Evolutionary conservation across 1,284 basidiomycete species (phyloP), one percentile per base, ranked within the genome.

Genomic region (Sporisorium sorghi): DNA sequence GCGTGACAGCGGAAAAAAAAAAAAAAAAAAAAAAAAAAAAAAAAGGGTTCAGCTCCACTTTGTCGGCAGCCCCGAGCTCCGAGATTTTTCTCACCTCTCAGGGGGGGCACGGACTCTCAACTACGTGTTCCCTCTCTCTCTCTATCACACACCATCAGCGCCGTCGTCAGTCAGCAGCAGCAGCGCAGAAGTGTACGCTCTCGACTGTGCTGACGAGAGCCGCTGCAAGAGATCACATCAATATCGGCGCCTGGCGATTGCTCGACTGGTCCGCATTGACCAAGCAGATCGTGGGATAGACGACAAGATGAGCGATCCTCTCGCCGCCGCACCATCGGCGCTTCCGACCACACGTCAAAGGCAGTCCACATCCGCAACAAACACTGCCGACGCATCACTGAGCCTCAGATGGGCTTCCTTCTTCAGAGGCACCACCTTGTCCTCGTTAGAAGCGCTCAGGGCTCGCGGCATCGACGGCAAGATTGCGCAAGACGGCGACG

Each of bases 251-350:
- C 47, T 15, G 15, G 32, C 32, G 32, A 24, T 39, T 35, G 40
- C 21, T 55, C 43, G 53, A 32, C 7, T 37, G 32, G 21, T 26
- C 42, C 43, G 53, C 33, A 23, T 24, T 9, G 4, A 28, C 26
- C 23, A 30, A 40, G 33, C 24, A 5, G 23, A 48, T 6, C 23
- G 2, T 24, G 23, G 32, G 19, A 28, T 10, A 24, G 48, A 33
- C 56, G 56, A 33, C 57, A 37, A 17, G 11, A 70, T 70, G 67
- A 60, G 37, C 43, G 67, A 70, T 28, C 67, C 67, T 19, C 43
- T 70, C 49, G 60, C 67, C n/a, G 61, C 67, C 19, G 19, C 58
- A 15, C 52, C 47, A 9, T 59, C 67, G 44, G 53, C 49, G 21
- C 43, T 55, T 44, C 43, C 44, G n/a, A n/a, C n/a, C 19, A 46